Evolutionary conservation across 768 basidiomycete species (phyloP).

Genomic region (Tricholoma terreum): DNA sequence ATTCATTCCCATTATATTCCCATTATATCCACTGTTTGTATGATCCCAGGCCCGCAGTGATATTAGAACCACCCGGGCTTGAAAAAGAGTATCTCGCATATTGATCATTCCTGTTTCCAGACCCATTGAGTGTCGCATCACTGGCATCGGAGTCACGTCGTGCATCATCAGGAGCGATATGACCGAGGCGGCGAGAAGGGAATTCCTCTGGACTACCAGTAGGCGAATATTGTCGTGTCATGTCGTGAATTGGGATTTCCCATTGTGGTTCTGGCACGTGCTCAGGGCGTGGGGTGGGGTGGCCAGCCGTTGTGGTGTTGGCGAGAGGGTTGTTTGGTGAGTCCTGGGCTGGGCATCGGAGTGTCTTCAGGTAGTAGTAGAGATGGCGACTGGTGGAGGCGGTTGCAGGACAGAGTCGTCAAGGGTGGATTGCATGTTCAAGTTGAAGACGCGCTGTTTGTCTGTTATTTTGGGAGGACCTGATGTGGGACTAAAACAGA

Average conservation of each 20-base stretch:
- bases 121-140: constrained; percentile 34
- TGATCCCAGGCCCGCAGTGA: too few species aligned
- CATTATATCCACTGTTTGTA: too few species aligned
- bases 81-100: constrained; percentile 46
- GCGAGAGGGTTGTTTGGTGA: constrained; percentile 4
- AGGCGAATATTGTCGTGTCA: constrained; percentile 5
- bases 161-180: constrained; percentile 10
- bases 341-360: not conserved
- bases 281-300: constrained; percentile 12
- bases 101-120: too few species aligned
- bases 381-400: not conserved
- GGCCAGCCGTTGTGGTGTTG: constrained; percentile 1
- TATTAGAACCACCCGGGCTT: too few species aligned
- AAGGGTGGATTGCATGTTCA: too few species aligned
- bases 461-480: too few species aligned
- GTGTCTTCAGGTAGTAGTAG: constrained; percentile 1
- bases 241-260: constrained; percentile 29
- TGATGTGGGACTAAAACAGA: too few species aligned
- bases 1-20: too few species aligned
- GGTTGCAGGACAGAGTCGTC: not conserved
- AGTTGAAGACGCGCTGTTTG: too few species aligned
- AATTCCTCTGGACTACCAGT: constrained; percentile 24
- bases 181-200: constrained; percentile 22
- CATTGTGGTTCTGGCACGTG: constrained; percentile 21
- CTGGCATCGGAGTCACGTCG: constrained; percentile 35